Evolutionary conservation across 257 asterid species (phyloP).

Genomic region (Fraxinus pennsylvanica): DNA sequence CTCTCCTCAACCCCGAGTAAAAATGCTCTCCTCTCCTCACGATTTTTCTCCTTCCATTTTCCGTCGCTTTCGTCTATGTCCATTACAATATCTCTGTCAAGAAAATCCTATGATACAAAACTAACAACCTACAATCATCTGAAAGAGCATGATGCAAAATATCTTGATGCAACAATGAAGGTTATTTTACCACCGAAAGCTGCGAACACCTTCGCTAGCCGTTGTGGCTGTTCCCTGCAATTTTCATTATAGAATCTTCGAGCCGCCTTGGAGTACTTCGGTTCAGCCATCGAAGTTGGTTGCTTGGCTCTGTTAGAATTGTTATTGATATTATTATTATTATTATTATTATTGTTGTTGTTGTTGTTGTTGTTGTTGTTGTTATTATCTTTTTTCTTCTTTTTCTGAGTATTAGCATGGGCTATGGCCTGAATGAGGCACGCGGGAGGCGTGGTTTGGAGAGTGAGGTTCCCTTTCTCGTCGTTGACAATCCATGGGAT

Average conservation of each 20-base stretch:
- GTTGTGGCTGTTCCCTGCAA: conserved; percentile 80
- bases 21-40: too few species aligned
- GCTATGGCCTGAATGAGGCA: conserved; percentile 55
- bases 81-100: neutral
- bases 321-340: neutral
- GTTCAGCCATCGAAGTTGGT: conserved; percentile 39
- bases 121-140: neutral
- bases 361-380: conserved; percentile 4
- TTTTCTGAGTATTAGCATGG: conserved; percentile 49
- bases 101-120: too few species aligned
- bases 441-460: conserved; percentile 55
- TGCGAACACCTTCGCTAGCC: conserved; percentile 85
- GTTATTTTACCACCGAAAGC: conserved; percentile 77
- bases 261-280: conserved; percentile 91
- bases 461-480: conserved; percentile 60
- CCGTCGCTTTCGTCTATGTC: too few species aligned
- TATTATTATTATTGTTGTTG: too few species aligned
- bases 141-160: conserved; percentile 6
- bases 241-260: conserved; percentile 90
- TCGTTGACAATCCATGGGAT: conserved; percentile 75
- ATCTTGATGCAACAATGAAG: conserved; percentile 1
- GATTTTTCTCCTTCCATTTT: too few species aligned
- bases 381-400: conserved; percentile 55
- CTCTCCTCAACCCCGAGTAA: too few species aligned
- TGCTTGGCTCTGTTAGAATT: conserved; percentile 34